phyloP scores from a whole-genome alignment of 2,329 filamentous ascomycete species.

The Fusarium continuum region DNA sequence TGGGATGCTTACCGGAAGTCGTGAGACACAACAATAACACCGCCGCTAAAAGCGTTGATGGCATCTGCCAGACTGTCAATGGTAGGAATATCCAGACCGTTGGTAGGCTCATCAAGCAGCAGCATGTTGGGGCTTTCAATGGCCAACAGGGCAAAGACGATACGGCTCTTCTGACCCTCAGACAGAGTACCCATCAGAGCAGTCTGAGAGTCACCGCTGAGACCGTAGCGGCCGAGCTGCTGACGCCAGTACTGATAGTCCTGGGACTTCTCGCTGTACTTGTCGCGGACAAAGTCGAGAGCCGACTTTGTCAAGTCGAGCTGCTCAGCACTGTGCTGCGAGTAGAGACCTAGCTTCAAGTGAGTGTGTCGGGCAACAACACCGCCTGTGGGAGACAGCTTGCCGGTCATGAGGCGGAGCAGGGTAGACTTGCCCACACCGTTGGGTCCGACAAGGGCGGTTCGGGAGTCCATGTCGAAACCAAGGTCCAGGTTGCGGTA shows the following conservation, averaged over 20 bases:
- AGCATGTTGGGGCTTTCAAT: constrained; percentile 98
- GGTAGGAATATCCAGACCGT: constrained; percentile 98
- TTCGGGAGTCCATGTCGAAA: constrained; percentile 99
- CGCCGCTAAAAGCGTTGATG: constrained; percentile 94
- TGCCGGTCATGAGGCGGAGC: constrained; percentile 94
- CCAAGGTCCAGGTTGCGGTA: constrained; percentile 97
- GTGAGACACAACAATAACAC: constrained; percentile 98
- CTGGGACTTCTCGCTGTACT: constrained; percentile 87
- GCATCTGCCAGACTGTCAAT: constrained; percentile 98
- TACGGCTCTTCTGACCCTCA: constrained; percentile 97
- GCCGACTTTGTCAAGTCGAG: constrained; percentile 98
- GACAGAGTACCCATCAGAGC: constrained; percentile 97
- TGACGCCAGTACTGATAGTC: constrained; percentile 99
- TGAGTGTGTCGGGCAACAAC: constrained; percentile 92
- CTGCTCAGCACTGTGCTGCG: constrained; percentile 97
- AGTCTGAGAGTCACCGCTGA: constrained; percentile 92
- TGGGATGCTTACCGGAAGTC: constrained; percentile 83
- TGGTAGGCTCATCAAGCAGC: constrained; percentile 96
- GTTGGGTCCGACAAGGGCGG: constrained; percentile 95
- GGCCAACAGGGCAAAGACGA: constrained; percentile 94
- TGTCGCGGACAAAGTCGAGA: constrained; percentile 96
- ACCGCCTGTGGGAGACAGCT: constrained; percentile 85
- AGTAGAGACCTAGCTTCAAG: constrained; percentile 98
- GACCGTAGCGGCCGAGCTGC: constrained; percentile 93
- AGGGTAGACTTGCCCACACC: constrained; percentile 99